A percentile compares a stretch with the other conserved stretches of the same genome.
Evolutionary conservation across 305 asterid species (phyloP).

Genomic region (Caryopteris hybrid): DNA sequence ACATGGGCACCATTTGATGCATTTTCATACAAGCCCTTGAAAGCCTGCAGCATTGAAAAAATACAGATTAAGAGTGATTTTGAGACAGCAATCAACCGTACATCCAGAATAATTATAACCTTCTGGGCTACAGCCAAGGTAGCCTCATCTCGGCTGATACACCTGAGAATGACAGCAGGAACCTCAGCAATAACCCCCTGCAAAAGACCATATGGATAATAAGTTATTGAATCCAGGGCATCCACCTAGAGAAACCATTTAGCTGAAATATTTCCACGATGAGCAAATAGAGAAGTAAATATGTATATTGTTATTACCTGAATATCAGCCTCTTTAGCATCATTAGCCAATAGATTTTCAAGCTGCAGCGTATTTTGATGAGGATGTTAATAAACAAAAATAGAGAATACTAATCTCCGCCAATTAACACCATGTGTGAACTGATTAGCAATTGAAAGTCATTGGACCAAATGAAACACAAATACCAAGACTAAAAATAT

Average conservation of each 20-base stretch:
- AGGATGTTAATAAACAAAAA: constrained; percentile 22
- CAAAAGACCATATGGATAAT: constrained; percentile 6
- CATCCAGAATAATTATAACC: constrained; percentile 37
- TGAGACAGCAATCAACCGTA: constrained; percentile 1
- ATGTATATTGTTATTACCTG: constrained; percentile 47
- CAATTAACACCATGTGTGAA: neutral
- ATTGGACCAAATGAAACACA: neutral
- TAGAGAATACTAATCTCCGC: neutral
- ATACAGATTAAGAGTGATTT: constrained; percentile 1
- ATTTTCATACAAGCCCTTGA: constrained; percentile 90
- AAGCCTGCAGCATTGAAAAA: constrained; percentile 49
- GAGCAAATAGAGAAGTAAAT: constrained; percentile 3
- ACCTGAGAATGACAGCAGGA: constrained; percentile 81
- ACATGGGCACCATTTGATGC: constrained; percentile 67
- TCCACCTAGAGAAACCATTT: neutral
- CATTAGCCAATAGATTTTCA: constrained; percentile 58
- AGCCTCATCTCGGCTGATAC: constrained; percentile 95
- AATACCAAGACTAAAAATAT: constrained; percentile 1
- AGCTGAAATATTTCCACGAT: neutral
- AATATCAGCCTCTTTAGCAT: constrained; percentile 71
- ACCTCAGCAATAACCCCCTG: constrained; percentile 92
- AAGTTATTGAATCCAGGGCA: neutral
- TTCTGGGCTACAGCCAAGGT: constrained; percentile 97
- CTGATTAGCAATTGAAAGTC: neutral
- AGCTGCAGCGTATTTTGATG: constrained; percentile 50